Percentiles rank a stretch among this genome's conserved stretches.
Evolutionary conservation across 441 rosid species (phyloP).

Genomic region (Populus trichocarpa): DNA sequence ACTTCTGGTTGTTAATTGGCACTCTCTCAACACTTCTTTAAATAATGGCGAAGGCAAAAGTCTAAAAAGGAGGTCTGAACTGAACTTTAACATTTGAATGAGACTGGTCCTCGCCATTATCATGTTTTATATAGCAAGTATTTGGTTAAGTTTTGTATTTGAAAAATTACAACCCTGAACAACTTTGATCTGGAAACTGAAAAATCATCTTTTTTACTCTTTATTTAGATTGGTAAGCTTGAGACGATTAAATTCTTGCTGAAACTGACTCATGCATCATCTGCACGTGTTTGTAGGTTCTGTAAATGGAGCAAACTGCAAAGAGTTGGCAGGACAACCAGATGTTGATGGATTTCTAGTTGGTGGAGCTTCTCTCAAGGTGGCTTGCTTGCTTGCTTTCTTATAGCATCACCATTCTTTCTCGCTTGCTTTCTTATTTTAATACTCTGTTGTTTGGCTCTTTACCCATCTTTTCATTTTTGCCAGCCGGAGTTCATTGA

Average conservation of each 20-base stretch:
- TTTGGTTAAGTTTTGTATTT: not conserved
- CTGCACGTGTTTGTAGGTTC: slow-evolving; percentile 36
- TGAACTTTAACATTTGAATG: not conserved
- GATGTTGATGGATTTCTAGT: slow-evolving; percentile 79
- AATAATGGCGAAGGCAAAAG: not conserved
- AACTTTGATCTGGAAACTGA: not conserved
- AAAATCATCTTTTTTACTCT: not conserved
- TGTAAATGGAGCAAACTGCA: slow-evolving; percentile 68
- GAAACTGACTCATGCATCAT: not conserved
- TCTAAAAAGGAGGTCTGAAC: not conserved
- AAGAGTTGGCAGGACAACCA: slow-evolving; percentile 51
- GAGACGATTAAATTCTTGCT: not conserved
- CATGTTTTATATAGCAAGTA: not conserved
- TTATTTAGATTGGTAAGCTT: not conserved
- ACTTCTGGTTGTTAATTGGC: not conserved
- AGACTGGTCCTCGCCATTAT: not conserved
- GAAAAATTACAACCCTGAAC: not conserved
- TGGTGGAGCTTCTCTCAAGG: slow-evolving; percentile 81
- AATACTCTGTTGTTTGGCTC: not conserved
- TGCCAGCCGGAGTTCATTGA: slow-evolving; percentile 61
- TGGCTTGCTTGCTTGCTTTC: slow-evolving; percentile 13
- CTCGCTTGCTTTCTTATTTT: not conserved
- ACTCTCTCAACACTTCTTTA: not conserved
- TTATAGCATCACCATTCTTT: not conserved
- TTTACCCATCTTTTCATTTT: not conserved